phyloP scores from a whole-genome alignment of 176 grass and related monocot genomes.

The Oryza meridionalis region DNA sequence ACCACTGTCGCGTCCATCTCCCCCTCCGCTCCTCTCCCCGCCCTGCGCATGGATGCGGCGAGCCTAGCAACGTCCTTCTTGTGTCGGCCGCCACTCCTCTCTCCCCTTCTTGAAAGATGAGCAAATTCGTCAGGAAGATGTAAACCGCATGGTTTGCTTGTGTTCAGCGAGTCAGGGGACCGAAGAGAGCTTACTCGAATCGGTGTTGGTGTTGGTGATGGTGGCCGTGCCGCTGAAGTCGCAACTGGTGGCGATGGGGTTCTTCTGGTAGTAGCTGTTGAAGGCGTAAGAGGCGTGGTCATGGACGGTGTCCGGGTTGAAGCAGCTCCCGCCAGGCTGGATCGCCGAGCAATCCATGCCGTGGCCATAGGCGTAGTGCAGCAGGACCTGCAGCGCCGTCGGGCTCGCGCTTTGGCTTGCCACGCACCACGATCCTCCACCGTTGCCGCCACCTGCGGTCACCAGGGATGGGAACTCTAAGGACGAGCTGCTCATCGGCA shows the following conservation, averaged over 20 bases:
- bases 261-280: constrained; percentile 95
- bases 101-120: too few relatives aligned
- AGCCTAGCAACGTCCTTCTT: too few relatives aligned
- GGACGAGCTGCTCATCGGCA: constrained; percentile 4
- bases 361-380: constrained; percentile 80
- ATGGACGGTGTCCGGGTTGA: constrained; percentile 67
- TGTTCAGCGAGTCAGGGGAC: too few relatives aligned
- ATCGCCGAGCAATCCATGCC: constrained; percentile 78
- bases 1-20: too few relatives aligned
- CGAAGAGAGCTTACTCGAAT: constrained; percentile 66
- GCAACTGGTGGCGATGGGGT: constrained; percentile 63
- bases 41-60: too few relatives aligned
- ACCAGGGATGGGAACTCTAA: constrained; percentile 40
- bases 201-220: constrained; percentile 51
- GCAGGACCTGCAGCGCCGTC: constrained; percentile 68
- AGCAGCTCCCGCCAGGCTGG: constrained; percentile 72
- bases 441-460: not conserved
- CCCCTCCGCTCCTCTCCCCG: too few relatives aligned
- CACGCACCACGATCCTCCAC: constrained; percentile 78
- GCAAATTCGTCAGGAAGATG: too few relatives aligned
- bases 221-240: constrained; percentile 83
- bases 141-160: too few relatives aligned
- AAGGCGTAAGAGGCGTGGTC: constrained; percentile 87
- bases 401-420: constrained; percentile 58
- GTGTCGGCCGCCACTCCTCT: too few relatives aligned